phyloP scores from a whole-genome alignment of 495 filamentous ascomycete species.

The Penicillium psychrofluorescens region DNA sequence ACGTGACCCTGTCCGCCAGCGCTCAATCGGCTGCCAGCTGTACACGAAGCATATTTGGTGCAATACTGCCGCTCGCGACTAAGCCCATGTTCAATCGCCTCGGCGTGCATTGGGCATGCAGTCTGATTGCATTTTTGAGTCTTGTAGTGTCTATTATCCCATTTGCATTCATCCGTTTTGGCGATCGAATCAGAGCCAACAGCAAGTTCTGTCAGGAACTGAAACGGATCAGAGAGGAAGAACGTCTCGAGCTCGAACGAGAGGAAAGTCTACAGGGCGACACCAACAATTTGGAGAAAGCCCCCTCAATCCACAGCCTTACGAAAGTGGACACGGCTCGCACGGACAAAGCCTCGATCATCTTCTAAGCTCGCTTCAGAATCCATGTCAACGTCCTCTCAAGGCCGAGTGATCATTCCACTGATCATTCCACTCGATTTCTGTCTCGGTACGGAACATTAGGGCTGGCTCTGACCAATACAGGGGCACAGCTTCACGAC shows the following conservation, averaged over 20 bases:
- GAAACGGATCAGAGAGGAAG: conserved; percentile 27
- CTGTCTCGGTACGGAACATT: background rate
- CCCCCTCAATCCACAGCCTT: conserved; percentile 6
- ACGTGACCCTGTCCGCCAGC: conserved; percentile 34
- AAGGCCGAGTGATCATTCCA: background rate
- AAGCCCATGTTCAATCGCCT: conserved; percentile 32
- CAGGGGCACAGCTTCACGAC: background rate
- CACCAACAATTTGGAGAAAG: conserved; percentile 3
- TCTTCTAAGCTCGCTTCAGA: too few species aligned
- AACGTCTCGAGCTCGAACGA: conserved; percentile 11
- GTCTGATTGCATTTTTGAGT: conserved; percentile 32
- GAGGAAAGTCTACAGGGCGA: conserved; percentile 9
- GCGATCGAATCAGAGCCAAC: conserved; percentile 22
- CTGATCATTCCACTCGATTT: background rate
- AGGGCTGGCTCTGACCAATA: too few species aligned
- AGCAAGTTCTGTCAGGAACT: conserved; percentile 33
- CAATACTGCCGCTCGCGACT: conserved; percentile 35
- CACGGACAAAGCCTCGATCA: conserved; percentile 5
- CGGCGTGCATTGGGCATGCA: conserved; percentile 36
- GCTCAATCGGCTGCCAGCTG: conserved; percentile 35
- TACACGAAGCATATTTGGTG: conserved; percentile 31
- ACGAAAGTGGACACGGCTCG: conserved; percentile 17
- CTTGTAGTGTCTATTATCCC: conserved; percentile 27
- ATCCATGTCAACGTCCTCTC: too few species aligned
- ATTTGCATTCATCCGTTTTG: conserved; percentile 30